Evolutionary conservation across 1,139 yeast species (phyloP).

Genomic region (Sugiyamaella castrensis): DNA sequence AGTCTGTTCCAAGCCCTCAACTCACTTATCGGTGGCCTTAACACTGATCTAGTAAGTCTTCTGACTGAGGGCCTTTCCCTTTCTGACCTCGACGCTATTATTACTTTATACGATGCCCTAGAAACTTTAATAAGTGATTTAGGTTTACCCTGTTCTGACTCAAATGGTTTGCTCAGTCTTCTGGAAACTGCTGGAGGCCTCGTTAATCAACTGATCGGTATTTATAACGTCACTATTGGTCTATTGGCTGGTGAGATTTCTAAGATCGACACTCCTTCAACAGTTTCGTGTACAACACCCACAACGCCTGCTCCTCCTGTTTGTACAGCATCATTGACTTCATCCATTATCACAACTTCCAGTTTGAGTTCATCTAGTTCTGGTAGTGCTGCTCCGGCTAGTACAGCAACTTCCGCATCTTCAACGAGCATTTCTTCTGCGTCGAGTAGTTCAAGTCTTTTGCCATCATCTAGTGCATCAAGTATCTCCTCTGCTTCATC

Average conservation of each 20-base stretch:
- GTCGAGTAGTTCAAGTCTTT: too few species aligned
- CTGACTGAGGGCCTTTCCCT: not conserved
- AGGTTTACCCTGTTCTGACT: constrained; percentile 6
- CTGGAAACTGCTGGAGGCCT: constrained; percentile 2
- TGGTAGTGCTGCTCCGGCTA: too few species aligned
- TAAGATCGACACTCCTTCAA: too few species aligned
- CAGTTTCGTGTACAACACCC: too few species aligned
- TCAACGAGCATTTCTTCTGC: too few species aligned
- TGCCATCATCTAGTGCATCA: constrained; percentile 2
- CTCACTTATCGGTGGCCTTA: constrained; percentile 3
- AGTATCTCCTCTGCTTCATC: constrained; percentile 3
- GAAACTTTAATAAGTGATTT: constrained; percentile 3
- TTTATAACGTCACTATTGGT: not conserved
- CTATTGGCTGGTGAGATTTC: not conserved
- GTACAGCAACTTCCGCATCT: too few species aligned
- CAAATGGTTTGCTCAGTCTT: not conserved
- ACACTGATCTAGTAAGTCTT: not conserved
- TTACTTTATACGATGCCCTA: constrained; percentile 6
- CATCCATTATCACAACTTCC: too few species aligned
- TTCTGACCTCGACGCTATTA: constrained; percentile 4
- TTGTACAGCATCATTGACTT: too few species aligned
- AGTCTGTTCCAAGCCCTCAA: constrained; percentile 4
- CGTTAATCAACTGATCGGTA: not conserved
- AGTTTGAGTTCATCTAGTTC: too few species aligned
- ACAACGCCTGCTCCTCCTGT: too few species aligned